These are phyloP conservation scores for Tricladium varicosporioides DNA, from an alignment of 2,329 filamentous ascomycete genomes.

Conservation along the genomic window DNA sequence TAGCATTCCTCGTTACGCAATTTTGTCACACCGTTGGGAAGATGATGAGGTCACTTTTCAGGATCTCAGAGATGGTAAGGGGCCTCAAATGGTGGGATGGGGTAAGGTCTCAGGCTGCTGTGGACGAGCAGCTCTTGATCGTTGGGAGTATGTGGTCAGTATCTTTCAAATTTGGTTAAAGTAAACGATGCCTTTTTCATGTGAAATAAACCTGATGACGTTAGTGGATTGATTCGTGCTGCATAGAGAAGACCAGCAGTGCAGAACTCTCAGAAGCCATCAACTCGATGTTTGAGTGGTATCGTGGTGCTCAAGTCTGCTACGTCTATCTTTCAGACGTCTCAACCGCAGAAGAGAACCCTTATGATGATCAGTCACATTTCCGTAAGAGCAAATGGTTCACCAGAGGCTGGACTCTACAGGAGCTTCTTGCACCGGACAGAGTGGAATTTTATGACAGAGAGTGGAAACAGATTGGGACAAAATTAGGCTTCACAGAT, in stretches of 20 bases:
- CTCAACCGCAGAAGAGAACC: background rate
- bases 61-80: background rate
- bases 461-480: constrained; percentile 2
- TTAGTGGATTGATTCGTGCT: constrained; percentile 8
- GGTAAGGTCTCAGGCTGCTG: constrained; percentile 7
- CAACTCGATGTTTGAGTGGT: constrained; percentile 11
- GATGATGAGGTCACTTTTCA: constrained; percentile 14
- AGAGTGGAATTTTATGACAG: background rate
- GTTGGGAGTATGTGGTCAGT: constrained; percentile 9
- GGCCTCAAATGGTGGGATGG: background rate
- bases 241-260: constrained; percentile 7
- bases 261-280: constrained; percentile 8
- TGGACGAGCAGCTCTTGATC: background rate
- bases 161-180: background rate
- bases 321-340: constrained; percentile 12
- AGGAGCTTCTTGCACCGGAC: constrained; percentile 5
- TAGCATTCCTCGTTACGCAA: constrained; percentile 19
- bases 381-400: constrained; percentile 2
- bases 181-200: background rate
- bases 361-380: background rate
- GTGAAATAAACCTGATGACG: background rate
- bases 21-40: constrained; percentile 25
- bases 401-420: background rate
- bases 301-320: constrained; percentile 5
- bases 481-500: background rate